Base-by-base conservation (phyloP, 768 basidiomycete genomes). In the Phylloporus rhodoxanthus region DNA sequence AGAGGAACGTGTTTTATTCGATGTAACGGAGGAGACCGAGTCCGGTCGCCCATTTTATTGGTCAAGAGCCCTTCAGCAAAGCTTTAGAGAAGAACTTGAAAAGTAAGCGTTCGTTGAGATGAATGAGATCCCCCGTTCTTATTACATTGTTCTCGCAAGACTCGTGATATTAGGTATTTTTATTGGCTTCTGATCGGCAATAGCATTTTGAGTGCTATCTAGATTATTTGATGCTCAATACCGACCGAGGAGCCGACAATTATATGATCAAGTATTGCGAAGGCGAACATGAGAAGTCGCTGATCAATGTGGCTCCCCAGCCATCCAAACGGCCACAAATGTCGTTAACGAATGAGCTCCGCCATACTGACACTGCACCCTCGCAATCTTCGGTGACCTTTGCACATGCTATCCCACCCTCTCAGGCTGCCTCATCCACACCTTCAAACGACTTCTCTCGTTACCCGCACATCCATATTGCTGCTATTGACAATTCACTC, bases 141-240 rank as follows among this genome's bases (percentile, higher is more conserved):
- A 50, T n/a, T 21, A 51, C 15, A 4, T 53, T 38, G 25, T 59
- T 15, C 17, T 52, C 26, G 30, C 5, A 52, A 91, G 87, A 63
- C 80, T 94, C 19, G 88, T 94, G 21, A 86, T 92, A 47, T 72
- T 94, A 58, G 87, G 87, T 87, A 41, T 40, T 36, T 45, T 43
- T 3, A 8, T 36, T 9, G 21, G 2, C 20, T 47, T 39, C 17
- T 26, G 17, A 20, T 26, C 45, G 25, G 51, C 26, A 17, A 14
- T 33, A 34, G 17, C 17, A 4, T 52, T 54, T 20, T 50, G 55
- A 50, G 36, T 15, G 10, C 8, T 19, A 1, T 49, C 20, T 53
- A 87, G 91, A 94, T 68, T 91, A 87, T 68, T 74, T 95, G 38
- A 94, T 94, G 85, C 80, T 91, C 45, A 94, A 93, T 65, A 94